Base-by-base conservation (phyloP, 2,329 filamentous ascomycete species). In the Aspergillus alliaceus region DNA sequence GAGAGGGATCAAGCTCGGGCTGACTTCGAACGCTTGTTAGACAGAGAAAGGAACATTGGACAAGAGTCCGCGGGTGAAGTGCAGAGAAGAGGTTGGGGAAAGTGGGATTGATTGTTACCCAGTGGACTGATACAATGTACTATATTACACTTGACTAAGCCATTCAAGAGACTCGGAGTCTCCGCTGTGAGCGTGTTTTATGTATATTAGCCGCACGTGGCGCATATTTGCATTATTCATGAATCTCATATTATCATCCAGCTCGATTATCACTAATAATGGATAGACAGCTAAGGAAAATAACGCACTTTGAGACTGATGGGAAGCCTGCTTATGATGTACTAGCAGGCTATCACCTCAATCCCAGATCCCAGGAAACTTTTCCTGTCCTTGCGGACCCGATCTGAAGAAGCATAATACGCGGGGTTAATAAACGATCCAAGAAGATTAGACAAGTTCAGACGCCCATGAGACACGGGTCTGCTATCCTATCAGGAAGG, bases 1-100 rank as follows among this genome's bases (percentile, higher is more conserved):
- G 72, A 75, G 25, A 68, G 69, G 48, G 71, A 77, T 39, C 68
- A 73, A 53, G 75, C 77, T 3, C 77, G 77, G 55, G 72, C 69
- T 8, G 74, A 79, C 3, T 80, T 80, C 51, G 74, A 80, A 57
- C 66, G 66, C 11, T 67, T 79, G 68, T 58, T 80, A 18, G 77
- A 80, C 3, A 60, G 68, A 0, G 77, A 79, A 63, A 64, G 75
- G 50, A 69, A 71, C 24, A 55, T 54, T 20, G 59, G 63, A 6
- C 40, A 27, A 27, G 24, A 27, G 7, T 27, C 40, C 59, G 39
- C 31, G 67, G 66, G 18, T 39, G 29, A 60, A 20, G 57, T 57
- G 7, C 29, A 56, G 20, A 55, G 50, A 22, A 56, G 27, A 39
- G 62, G 60, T 4, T 65, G 64, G 63, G 56, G 51, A 8, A 56